Evolutionary conservation across 176 grass and related monocot genomes (phyloP), one percentile per base, ranked within the genome.

Genomic region (Carex myosuroides): DNA sequence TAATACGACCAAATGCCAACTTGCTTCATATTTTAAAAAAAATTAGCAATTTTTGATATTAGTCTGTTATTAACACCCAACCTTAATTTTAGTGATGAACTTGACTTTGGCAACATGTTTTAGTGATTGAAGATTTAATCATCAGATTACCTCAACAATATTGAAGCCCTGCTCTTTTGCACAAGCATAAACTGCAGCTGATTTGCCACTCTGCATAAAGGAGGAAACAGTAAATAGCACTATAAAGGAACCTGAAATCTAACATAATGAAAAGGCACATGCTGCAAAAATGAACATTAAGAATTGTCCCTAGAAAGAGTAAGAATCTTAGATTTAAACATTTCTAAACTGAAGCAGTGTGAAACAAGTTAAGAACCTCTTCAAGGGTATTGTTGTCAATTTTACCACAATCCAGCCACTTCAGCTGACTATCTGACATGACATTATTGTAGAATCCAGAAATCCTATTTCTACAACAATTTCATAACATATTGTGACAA

Each of bases 131-230:
- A 81, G 79, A 64, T 42, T 22, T 13, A 30, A 30, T 61, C 30
- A 71, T 57, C 60, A 61, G 21, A 77, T 64, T 91, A 98, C 95
- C 95, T 98, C 95, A 85, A 98, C 92, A 79, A 98, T 82, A 87
- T 88, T 85, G 92, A 98, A 98, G 18, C 91, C 92, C 82, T 93
- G 91, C 82, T 98, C 92, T 89, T 85, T 98, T 33, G 95, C 92
- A 83, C 95, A 98, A 52, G 95, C 92, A 89, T 94, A 95, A 81
- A 98, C 86, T 50, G 95, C 86, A 60, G 92, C 92, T 67, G 95
- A 95, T 91, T 98, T 98, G 84, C 95, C 95, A 92, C 91, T 93
- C 95, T 98, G 88, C 29, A 89, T 66, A 87, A 13, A 85, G 29
- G 41, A 85, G 77, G 33, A 84, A 83, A 85, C 17, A 87, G 24